Conservation (phyloP, 371 early-diverging fungal species). For the Mucor lusitanicus region DNA sequence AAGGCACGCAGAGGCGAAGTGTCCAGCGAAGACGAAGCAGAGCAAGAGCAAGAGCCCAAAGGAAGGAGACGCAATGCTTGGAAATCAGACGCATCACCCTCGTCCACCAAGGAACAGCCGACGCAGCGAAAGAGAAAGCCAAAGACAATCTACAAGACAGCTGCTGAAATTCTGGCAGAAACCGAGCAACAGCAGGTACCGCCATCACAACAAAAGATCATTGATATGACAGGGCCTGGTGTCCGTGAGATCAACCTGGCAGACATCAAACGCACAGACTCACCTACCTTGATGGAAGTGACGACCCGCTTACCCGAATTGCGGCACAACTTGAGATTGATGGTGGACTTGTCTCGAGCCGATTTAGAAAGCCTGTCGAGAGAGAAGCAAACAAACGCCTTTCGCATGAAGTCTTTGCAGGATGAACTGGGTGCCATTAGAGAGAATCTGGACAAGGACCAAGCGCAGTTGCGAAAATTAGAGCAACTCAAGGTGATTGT, state of each 20-base stretch:
- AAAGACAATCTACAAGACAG: constrained; percentile 73
- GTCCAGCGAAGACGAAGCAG: constrained; percentile 32
- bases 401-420: constrained; percentile 45
- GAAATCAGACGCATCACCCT: constrained; percentile 28
- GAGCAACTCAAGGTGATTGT: constrained; percentile 52
- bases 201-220: constrained; percentile 62
- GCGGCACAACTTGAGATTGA: constrained; percentile 74
- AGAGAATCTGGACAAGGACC: constrained; percentile 35
- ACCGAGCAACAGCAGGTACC: constrained; percentile 21
- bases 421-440: constrained; percentile 45
- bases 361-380: constrained; percentile 70
- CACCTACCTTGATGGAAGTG: constrained; percentile 49
- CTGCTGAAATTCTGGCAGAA: constrained; percentile 61
- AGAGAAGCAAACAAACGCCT: constrained; percentile 52
- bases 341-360: constrained; percentile 69
- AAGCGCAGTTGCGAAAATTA: constrained; percentile 39
- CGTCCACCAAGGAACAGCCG: too few relatives aligned
- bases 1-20: constrained; percentile 26
- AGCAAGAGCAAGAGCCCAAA: constrained; percentile 23
- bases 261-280: constrained; percentile 44
- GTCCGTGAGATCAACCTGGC: constrained; percentile 62
- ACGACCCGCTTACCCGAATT: constrained; percentile 72
- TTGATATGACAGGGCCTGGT: constrained; percentile 82
- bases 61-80: constrained; percentile 49
- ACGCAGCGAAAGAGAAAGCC: constrained; percentile 29